Percentiles rank a stretch among this genome's conserved stretches.
Evolutionary conservation across 495 filamentous ascomycete species (phyloP).

Genomic region (Bathelium albidoporum): DNA sequence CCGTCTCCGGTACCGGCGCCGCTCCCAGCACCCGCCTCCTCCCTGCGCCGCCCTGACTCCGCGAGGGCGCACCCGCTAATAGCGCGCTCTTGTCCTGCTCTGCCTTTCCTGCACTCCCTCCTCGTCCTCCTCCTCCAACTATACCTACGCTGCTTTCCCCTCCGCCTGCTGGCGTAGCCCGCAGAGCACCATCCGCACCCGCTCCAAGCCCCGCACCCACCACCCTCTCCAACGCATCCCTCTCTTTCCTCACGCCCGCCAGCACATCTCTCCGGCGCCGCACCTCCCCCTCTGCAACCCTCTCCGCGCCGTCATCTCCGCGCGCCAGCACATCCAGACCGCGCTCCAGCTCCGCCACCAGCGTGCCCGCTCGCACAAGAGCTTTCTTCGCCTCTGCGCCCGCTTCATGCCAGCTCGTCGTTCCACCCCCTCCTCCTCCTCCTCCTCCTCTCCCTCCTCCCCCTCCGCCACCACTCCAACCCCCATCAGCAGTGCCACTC

Average conservation of each 20-base stretch:
- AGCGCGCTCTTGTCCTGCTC: conserved; percentile 44
- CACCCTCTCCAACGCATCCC: conserved; percentile 75
- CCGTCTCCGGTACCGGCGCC: conserved; percentile 64
- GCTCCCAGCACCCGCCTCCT: conserved; percentile 67
- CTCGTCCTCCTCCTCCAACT: neutral
- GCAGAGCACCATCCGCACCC: conserved; percentile 77
- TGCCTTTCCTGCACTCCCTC: conserved; percentile 21
- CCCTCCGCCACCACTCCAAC: too few relatives aligned
- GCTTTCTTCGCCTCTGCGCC: conserved; percentile 70
- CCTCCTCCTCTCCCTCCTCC: too few relatives aligned
- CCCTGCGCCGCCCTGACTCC: conserved; percentile 15
- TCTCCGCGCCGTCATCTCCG: conserved; percentile 31
- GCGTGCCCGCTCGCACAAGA: conserved; percentile 60
- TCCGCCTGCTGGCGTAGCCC: conserved; percentile 65
- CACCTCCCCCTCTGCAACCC: conserved; percentile 78
- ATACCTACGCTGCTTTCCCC: conserved; percentile 42
- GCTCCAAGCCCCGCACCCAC: conserved; percentile 61
- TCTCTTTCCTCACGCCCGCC: conserved; percentile 66
- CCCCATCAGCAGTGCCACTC: too few relatives aligned
- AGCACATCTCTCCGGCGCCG: conserved; percentile 71
- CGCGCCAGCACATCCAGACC: conserved; percentile 48
- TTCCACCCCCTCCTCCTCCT: too few relatives aligned
- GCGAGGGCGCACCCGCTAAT: conserved; percentile 30
- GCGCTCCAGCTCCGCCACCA: conserved; percentile 58
- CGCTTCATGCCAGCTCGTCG: conserved; percentile 58